Evolutionary conservation across 495 filamentous ascomycete genomes (phyloP).

Genomic region (Penicillium taxi): DNA sequence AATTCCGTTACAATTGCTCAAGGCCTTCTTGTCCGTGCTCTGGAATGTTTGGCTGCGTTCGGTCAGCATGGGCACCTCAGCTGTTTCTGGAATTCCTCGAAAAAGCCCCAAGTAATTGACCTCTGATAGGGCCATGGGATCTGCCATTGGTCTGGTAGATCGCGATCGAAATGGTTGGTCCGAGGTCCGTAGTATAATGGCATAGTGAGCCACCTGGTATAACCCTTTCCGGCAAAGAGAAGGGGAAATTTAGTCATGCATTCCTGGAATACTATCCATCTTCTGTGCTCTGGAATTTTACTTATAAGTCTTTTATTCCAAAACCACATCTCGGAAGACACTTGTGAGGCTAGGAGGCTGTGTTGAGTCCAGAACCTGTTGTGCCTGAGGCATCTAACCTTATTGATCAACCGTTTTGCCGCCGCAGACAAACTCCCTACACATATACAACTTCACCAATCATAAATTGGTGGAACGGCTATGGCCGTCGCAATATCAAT

Average conservation of each 20-base stretch:
- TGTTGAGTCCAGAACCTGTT: neutral
- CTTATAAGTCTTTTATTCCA: neutral
- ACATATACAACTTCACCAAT: conserved; percentile 9
- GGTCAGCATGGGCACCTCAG: conserved; percentile 5
- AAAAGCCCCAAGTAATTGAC: neutral
- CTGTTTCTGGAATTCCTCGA: conserved; percentile 14
- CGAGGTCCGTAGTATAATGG: neutral
- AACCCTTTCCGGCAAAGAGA: conserved; percentile 2
- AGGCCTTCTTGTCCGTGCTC: neutral
- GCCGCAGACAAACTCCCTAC: conserved; percentile 4
- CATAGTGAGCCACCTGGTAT: neutral
- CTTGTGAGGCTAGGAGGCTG: neutral
- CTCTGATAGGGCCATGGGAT: neutral
- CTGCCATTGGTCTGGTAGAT: neutral
- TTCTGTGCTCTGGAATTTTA: neutral
- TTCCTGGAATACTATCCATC: neutral
- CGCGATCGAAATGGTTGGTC: conserved; percentile 1
- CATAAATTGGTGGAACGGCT: conserved; percentile 13
- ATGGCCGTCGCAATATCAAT: conserved; percentile 52
- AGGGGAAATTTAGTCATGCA: neutral
- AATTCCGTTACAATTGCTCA: too few species aligned
- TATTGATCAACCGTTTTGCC: conserved; percentile 10
- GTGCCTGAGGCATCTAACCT: conserved; percentile 16
- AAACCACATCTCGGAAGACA: neutral
- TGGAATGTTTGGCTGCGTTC: conserved; percentile 20